These are phyloP conservation scores for Thielaviopsis euricoi DNA, from an alignment of 2,329 filamentous ascomycete species.

Conservation along the genomic window DNA sequence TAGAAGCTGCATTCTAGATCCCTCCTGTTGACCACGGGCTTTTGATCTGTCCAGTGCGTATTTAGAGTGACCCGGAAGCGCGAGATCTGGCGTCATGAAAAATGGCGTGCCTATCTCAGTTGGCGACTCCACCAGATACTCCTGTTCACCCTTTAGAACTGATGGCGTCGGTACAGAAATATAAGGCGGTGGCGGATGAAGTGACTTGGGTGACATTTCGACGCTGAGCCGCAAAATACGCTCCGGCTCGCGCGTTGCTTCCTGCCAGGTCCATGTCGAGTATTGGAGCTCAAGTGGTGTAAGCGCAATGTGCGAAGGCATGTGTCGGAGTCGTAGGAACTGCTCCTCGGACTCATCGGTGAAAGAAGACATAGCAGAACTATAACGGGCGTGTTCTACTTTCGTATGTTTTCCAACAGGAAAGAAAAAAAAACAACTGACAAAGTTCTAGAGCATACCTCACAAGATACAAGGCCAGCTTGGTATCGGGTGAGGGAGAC, in stretches of 20 bases:
- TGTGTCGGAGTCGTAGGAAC: too few relatives aligned
- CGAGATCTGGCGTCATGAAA: background rate
- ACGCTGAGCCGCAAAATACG: background rate
- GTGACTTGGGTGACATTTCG: background rate
- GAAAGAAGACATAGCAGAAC: background rate
- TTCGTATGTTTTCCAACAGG: background rate
- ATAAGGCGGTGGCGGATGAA: background rate
- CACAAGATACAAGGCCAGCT: background rate
- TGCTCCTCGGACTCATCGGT: background rate
- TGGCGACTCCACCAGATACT: background rate
- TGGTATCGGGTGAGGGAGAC: background rate
- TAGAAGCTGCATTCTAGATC: too few relatives aligned
- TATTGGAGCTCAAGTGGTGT: background rate
- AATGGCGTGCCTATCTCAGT: background rate
- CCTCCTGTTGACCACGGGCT: too few relatives aligned
- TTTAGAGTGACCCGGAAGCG: background rate
- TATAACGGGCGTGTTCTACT: background rate
- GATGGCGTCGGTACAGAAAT: background rate
- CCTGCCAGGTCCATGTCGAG: background rate
- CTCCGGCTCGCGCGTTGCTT: background rate
- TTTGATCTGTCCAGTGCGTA: background rate
- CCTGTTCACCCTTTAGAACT: background rate
- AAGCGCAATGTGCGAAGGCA: too few relatives aligned
- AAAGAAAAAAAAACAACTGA: too few relatives aligned
- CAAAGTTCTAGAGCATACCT: background rate